Percentiles rank a stretch among this genome's conserved stretches.
Conservation (phyloP, 1,284 basidiomycete genomes). For the Phaffia rhodozyma region DNA sequence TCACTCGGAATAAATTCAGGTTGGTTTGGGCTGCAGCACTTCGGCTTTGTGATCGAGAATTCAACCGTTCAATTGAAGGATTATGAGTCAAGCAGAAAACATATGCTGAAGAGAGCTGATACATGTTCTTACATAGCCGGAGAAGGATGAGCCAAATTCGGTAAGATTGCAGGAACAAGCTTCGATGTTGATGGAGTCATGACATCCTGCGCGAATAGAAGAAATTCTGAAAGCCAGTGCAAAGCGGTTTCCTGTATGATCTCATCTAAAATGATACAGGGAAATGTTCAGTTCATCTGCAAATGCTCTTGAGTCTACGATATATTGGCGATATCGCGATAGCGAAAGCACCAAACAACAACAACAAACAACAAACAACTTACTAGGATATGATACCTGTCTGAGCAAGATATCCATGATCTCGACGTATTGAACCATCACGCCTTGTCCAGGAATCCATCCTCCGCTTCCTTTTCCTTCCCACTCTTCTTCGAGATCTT, state of each 20-base stretch:
- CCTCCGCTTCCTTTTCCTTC: slow-evolving; percentile 33
- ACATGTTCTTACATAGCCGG: slow-evolving; percentile 2
- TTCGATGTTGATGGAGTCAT: slow-evolving; percentile 90
- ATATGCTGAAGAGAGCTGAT: too few relatives aligned
- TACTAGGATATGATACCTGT: slow-evolving; percentile 74
- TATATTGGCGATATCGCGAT: too few relatives aligned
- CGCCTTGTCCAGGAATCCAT: slow-evolving; percentile 88
- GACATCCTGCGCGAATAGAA: slow-evolving; percentile 76
- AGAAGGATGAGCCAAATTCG: slow-evolving; percentile 71
- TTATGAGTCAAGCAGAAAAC: background rate
- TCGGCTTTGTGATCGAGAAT: slow-evolving; percentile 52
- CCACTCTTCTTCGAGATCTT: slow-evolving; percentile 4
- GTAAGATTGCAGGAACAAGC: slow-evolving; percentile 81
- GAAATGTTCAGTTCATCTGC: background rate
- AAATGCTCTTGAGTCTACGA: too few relatives aligned
- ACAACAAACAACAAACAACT: slow-evolving; percentile 29
- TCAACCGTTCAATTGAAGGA: background rate
- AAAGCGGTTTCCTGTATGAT: slow-evolving; percentile 80
- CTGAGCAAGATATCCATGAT: slow-evolving; percentile 91
- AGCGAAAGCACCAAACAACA: too few relatives aligned
- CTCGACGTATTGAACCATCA: slow-evolving; percentile 77
- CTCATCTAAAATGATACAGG: slow-evolving; percentile 47
- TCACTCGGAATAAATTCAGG: slow-evolving; percentile 67
- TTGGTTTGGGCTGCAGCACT: slow-evolving; percentile 77
- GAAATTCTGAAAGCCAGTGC: slow-evolving; percentile 84